These are phyloP conservation scores for Lachnellula subtilissima DNA, from an alignment of 2,329 filamentous ascomycete genomes.

Conservation along the genomic window DNA sequence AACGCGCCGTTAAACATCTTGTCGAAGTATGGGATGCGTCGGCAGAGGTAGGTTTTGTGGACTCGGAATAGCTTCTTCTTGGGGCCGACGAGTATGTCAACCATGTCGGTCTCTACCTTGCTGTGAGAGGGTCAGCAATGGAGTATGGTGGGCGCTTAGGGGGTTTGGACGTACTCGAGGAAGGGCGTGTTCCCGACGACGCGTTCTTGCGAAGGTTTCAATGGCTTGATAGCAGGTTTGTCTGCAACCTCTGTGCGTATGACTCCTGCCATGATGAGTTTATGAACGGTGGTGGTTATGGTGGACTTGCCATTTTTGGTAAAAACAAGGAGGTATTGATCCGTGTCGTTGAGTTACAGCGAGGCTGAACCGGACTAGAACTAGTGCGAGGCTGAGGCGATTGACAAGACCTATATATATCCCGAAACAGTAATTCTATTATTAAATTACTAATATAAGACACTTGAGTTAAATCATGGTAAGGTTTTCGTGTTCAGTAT, in stretches of 20 bases:
- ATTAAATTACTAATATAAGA: too few relatives aligned
- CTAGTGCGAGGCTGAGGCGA: not conserved
- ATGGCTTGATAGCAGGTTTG: not conserved
- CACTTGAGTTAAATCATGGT: too few relatives aligned
- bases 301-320: not conserved
- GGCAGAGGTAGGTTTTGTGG: conserved; percentile 10
- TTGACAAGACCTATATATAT: too few relatives aligned
- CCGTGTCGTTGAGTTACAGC: not conserved
- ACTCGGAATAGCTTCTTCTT: conserved; percentile 2
- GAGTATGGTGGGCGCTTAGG: not conserved
- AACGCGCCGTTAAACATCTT: conserved; percentile 16
- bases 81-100: conserved; percentile 14
- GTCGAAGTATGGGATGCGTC: conserved; percentile 11
- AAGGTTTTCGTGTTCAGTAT: too few relatives aligned
- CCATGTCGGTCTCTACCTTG: conserved; percentile 6
- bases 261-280: not conserved
- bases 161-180: not conserved
- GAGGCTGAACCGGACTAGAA: not conserved
- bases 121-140: not conserved
- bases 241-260: not conserved
- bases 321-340: not conserved
- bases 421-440: too few relatives aligned
- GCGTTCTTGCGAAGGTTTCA: not conserved
- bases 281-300: not conserved
- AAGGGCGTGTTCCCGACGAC: not conserved